Evolutionary conservation across 352 stramenopile species (phyloP).

Genomic region (Pythium rhizo-oryzae): DNA sequence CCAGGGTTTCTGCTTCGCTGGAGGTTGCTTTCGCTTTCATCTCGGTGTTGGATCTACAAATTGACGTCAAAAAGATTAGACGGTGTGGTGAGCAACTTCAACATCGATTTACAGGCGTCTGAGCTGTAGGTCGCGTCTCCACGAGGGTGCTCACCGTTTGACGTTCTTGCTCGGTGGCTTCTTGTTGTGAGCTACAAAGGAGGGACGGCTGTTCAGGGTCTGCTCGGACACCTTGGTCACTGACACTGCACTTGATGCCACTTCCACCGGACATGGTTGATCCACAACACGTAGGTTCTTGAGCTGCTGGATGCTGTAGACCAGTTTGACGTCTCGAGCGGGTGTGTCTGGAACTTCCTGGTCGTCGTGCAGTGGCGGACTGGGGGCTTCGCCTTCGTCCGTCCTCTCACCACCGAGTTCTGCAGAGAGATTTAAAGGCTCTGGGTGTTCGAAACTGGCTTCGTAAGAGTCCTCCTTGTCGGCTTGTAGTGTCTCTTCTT

Average conservation of each 20-base stretch:
- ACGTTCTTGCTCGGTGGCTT: not conserved
- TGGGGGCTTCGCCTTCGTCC: not conserved
- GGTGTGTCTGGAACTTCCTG: not conserved
- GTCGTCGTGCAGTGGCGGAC: not conserved
- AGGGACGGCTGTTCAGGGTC: not conserved
- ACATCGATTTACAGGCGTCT: not conserved
- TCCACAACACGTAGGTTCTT: not conserved
- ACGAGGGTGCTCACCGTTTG: constrained; percentile 9
- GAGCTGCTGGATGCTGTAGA: constrained; percentile 23
- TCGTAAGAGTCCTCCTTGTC: no score
- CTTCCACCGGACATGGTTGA: constrained; percentile 7
- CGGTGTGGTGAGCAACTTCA: constrained; percentile 12
- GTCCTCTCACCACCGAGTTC: no score
- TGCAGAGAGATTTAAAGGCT: not conserved
- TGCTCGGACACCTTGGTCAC: not conserved
- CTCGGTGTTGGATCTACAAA: not conserved
- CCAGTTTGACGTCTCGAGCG: not conserved
- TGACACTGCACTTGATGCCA: constrained; percentile 2
- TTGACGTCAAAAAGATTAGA: not conserved
- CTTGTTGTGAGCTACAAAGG: not conserved
- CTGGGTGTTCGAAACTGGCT: not conserved
- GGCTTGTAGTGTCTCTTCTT: no score
- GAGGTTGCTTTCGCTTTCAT: not conserved
- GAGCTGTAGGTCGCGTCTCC: not conserved
- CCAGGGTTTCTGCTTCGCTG: no score